Evolutionary conservation across 83 land plant genomes (phyloP), one percentile per base, ranked within the genome.

Genomic region (Larix sibirica): DNA sequence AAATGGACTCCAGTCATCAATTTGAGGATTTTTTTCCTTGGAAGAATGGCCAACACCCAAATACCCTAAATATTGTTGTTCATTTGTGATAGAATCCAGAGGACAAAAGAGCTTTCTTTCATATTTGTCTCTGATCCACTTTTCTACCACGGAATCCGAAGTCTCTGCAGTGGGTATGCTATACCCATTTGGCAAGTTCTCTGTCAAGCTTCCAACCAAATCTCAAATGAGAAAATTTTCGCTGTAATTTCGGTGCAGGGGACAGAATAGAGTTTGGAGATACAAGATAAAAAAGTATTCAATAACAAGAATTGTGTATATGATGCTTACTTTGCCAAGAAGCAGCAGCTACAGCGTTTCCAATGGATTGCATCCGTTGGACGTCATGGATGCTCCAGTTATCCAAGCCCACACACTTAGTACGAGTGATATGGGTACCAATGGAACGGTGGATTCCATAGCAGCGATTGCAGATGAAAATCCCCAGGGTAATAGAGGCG

Each of bases 381-480:
- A 86, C 73, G 40, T 86, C 88, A 0, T 84, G 77, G 5, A 62
- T 4, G 83, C 63, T 80, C 88, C 88, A 86, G 10, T 62, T 63
- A 44, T 86, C 88, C 36, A 86, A 62, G 17, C 83, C 88, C 24
- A 86, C 83, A 26, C 82, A 84, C 79, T 86, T 86, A 20, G 87
- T 86, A 79, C 88, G 87, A 28, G 88, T 86, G 33, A 86, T 70
- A 60, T 86, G 88, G 2, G 87, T 77, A 1, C 88, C 88, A 21
- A 86, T 63, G 4, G 69, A 75, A 42, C 88, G 88, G 67, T 86
- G 88, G 31, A 86, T 84, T 18, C 88, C 88, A 38, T 86, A 86
- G 80, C 88, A 86, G 40, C 88, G 88, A 74, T 86, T 86, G 83
- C 88, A 86, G 24, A 86, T 79, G 77, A 84, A 86, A 42, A 84